Evolutionary conservation across 2,329 filamentous ascomycete species (phyloP).

Genomic region (Clonostachys rosea): DNA sequence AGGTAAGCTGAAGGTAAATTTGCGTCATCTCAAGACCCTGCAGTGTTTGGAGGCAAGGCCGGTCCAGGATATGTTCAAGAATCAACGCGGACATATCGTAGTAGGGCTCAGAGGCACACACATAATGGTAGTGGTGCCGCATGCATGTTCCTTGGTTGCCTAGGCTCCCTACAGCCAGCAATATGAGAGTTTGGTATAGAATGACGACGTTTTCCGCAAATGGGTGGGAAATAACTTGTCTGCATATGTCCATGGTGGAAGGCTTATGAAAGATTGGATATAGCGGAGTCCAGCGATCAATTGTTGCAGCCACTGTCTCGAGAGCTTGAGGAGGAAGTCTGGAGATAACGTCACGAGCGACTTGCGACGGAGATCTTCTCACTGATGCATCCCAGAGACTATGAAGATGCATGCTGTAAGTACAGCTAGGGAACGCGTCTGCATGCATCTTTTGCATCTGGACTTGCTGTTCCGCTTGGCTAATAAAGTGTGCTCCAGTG

Average conservation of each 20-base stretch:
- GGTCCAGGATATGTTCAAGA: slow-evolving; percentile 6
- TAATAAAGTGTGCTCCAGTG: slow-evolving; percentile 17
- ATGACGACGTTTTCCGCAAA: neutral
- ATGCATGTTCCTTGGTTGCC: slow-evolving; percentile 5
- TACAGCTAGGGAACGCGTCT: slow-evolving; percentile 13
- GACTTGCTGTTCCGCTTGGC: slow-evolving; percentile 15
- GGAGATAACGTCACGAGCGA: slow-evolving; percentile 4
- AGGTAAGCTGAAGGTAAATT: slow-evolving; percentile 13
- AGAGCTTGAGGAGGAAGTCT: slow-evolving; percentile 7
- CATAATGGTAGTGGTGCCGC: slow-evolving; percentile 9
- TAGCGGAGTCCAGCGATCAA: slow-evolving; percentile 9
- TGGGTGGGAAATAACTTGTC: neutral
- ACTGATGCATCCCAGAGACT: slow-evolving; percentile 8
- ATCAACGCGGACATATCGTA: slow-evolving; percentile 8
- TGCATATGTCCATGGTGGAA: slow-evolving; percentile 7
- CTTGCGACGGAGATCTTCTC: neutral
- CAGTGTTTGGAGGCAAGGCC: slow-evolving; percentile 9
- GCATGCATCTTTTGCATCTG: slow-evolving; percentile 12
- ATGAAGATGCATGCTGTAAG: slow-evolving; percentile 12
- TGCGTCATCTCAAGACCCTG: slow-evolving; percentile 13
- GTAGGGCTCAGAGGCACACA: slow-evolving; percentile 12
- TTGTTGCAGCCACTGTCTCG: slow-evolving; percentile 7
- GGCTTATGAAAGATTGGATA: slow-evolving; percentile 11
- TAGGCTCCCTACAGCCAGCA: slow-evolving; percentile 11
- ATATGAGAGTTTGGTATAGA: slow-evolving; percentile 8